Base-by-base conservation (phyloP, 495 filamentous ascomycete species). In the Symbiotaphrina buchneri region DNA sequence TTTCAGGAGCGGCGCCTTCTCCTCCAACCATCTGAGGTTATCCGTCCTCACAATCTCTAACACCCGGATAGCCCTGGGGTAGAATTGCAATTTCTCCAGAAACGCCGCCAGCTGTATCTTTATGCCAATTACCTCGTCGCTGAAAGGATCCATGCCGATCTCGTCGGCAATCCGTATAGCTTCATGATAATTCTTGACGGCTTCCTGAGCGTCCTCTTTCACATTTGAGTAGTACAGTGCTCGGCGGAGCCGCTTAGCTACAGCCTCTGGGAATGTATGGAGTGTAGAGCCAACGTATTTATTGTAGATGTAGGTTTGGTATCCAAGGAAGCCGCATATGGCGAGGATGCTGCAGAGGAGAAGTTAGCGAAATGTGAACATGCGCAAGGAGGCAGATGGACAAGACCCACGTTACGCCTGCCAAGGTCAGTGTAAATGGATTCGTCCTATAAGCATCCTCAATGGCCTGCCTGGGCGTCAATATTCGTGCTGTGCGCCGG, bases 221-320 rank as follows among this genome's bases (percentile, higher is more conserved):
- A 71, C 62, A 42, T 93, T 77, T 42, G 69, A 77, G 52, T 77
- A 92, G 52, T 80, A 94, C 10, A 95, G 55, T 0, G 78, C 87
- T 27, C 67, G 65, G n/a, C 87, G 80, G 8, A 99, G 60, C 28
- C 74, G 61, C 29, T 73, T 68, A 6, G 81, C 75, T 18, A 95
- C 73, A 7, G 72, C 63, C 21, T 71, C 63, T 1, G 87, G 87
- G 53, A 74, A 95, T 27, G 73, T 67, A 43, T 74, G 59, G 51
- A 78, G 84, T 31, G 68, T 59, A 7, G 54, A 58, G 21, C 58
- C 46, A 29, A 74, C 64, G 36, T 74, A 71, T 34, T 50, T 68
- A 20, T 68, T 49, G 56, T 84, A 80, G 33, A 72, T 42, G 42
- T 72, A 74, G 37, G 61, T 58, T 14, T 52, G 41, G 43, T 71